A percentile compares a stretch with the other conserved stretches of the same genome.
Conservation (phyloP, 495 filamentous ascomycete species). For the Neurospora sp. region DNA sequence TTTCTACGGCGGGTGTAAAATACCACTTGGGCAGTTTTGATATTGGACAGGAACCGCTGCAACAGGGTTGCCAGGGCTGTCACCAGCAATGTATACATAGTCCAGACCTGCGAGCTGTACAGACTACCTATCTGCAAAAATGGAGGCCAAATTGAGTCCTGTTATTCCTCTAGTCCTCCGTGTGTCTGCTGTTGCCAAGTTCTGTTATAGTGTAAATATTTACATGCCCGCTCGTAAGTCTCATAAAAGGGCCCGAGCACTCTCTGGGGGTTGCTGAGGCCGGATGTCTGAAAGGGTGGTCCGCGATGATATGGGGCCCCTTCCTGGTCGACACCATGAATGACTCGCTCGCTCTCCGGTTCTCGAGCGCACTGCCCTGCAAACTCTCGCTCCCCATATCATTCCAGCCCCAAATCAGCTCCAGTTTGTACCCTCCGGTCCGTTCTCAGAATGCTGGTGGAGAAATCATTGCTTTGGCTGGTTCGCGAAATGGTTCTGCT, state of each 20-base stretch:
- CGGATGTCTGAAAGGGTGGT: background rate
- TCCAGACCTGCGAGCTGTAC: background rate
- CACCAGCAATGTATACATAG: background rate
- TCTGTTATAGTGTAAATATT: background rate
- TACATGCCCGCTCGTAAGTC: background rate
- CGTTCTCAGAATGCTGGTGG: background rate
- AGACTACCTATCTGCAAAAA: background rate
- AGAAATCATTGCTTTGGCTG: slow-evolving; percentile 15
- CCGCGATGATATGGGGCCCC: background rate
- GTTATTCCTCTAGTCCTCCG: background rate
- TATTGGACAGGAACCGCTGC: background rate
- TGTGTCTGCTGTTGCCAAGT: background rate
- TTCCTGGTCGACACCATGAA: background rate
- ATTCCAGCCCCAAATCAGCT: background rate
- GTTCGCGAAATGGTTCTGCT: slow-evolving; percentile 73
- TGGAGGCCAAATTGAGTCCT: background rate
- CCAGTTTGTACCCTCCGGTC: background rate
- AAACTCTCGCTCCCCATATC: background rate
- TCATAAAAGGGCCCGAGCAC: background rate
- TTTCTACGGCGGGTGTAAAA: slow-evolving; percentile 26
- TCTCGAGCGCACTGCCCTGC: background rate
- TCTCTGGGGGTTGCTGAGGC: background rate
- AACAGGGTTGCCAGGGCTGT: background rate
- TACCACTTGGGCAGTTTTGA: slow-evolving; percentile 15
- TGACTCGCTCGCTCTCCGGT: background rate